A percentile compares a stretch with the other conserved stretches of the same genome.
Evolutionary conservation across 495 filamentous ascomycete species (phyloP).

Genomic region (Extremus antarcticus): DNA sequence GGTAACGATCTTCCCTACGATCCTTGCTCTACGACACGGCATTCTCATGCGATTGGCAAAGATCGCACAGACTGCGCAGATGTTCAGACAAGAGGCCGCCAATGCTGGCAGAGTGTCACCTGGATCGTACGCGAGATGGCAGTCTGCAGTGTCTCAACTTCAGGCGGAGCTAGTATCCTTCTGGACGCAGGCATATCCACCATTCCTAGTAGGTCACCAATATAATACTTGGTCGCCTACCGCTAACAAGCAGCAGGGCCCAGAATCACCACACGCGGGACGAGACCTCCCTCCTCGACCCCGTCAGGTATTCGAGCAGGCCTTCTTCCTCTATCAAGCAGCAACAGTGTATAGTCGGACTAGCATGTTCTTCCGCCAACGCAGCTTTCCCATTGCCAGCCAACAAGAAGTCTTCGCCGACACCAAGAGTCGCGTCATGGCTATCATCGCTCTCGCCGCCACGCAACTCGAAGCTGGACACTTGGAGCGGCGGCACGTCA

Average conservation of each 20-base stretch:
- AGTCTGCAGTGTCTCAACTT: constrained; percentile 4
- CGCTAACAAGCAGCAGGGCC: too few relatives aligned
- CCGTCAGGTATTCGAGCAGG: constrained; percentile 32
- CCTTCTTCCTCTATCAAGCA: constrained; percentile 12
- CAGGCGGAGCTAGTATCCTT: constrained; percentile 10
- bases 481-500: constrained; percentile 38
- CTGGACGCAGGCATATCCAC: constrained; percentile 9
- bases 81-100: constrained; percentile 3
- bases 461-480: constrained; percentile 22
- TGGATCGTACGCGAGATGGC: constrained; percentile 2
- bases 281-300: constrained; percentile 15
- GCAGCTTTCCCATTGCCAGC: constrained; percentile 20
- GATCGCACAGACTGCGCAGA: constrained; percentile 9
- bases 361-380: constrained; percentile 31
- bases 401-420: constrained; percentile 27
- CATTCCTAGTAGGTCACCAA: constrained; percentile 7
- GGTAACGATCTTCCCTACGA: constrained; percentile 30
- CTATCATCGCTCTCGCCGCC: constrained; percentile 39
- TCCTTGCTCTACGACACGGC: constrained; percentile 20
- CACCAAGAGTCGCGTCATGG: constrained; percentile 34
- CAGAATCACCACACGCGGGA: neutral
- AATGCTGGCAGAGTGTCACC: neutral
- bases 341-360: constrained; percentile 14
- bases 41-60: constrained; percentile 8
- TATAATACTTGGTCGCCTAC: too few relatives aligned